Evolutionary conservation across 257 asterid species (phyloP).

Genomic region (Hygrophila difformis): DNA sequence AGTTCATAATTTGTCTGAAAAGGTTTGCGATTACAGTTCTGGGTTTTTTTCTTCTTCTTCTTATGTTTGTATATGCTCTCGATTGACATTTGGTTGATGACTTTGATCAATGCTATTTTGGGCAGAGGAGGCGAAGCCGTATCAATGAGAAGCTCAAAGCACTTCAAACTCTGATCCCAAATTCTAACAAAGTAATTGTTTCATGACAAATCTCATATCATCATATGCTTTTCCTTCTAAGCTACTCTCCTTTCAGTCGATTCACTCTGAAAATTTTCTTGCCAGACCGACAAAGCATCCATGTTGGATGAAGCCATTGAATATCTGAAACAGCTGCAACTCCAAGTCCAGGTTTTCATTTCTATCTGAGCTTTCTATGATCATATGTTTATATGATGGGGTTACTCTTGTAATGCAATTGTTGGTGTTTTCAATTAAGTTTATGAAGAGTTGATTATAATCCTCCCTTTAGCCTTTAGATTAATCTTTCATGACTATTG

Average conservation of each 20-base stretch:
- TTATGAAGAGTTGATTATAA: too few relatives aligned
- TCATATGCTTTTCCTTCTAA: not conserved
- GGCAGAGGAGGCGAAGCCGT: slow-evolving; percentile 92
- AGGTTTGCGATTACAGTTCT: slow-evolving; percentile 38
- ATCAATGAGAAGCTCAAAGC: slow-evolving; percentile 95
- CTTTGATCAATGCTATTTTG: slow-evolving; percentile 15
- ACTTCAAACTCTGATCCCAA: slow-evolving; percentile 81
- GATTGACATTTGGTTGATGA: slow-evolving; percentile 15
- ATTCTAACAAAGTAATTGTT: slow-evolving; percentile 66
- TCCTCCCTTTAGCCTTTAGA: too few relatives aligned
- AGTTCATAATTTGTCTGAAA: slow-evolving; percentile 86
- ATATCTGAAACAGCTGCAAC: slow-evolving; percentile 92
- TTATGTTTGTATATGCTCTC: not conserved
- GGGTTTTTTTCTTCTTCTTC: slow-evolving; percentile 2
- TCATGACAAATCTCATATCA: not conserved
- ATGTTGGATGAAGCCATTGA: slow-evolving; percentile 98
- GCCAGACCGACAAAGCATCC: slow-evolving; percentile 93
- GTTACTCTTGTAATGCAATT: not conserved
- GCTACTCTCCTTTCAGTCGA: slow-evolving; percentile 7
- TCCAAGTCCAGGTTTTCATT: slow-evolving; percentile 82
- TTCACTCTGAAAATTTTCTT: slow-evolving; percentile 14
- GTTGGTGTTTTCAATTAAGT: not conserved
- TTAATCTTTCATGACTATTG: too few relatives aligned
- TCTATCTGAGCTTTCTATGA: too few relatives aligned
- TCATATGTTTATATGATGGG: too few relatives aligned